phyloP scores from a whole-genome alignment of 2,329 filamentous ascomycete species.

The Malbranchea cinnamomea region DNA sequence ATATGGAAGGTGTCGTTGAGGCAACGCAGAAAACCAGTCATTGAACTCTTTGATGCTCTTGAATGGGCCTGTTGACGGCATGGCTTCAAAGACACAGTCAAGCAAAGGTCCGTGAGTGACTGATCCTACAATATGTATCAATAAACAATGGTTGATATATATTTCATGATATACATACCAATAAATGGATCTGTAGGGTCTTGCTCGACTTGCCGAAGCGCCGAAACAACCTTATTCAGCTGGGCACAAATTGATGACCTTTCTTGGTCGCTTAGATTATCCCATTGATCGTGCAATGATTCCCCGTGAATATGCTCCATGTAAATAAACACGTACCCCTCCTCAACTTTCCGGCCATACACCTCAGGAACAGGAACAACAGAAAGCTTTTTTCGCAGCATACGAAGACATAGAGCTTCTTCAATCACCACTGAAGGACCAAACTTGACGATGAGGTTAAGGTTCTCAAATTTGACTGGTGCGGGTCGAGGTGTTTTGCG shows the following conservation, averaged over 20 bases:
- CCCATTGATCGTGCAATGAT: slow-evolving; percentile 16
- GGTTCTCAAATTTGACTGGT: slow-evolving; percentile 11
- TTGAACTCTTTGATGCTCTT: slow-evolving; percentile 14
- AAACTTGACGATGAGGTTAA: slow-evolving; percentile 15
- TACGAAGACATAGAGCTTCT: slow-evolving; percentile 16
- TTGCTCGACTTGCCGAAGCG: slow-evolving; percentile 12
- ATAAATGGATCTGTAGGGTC: slow-evolving; percentile 13
- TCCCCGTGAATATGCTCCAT: slow-evolving; percentile 19
- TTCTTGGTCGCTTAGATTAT: slow-evolving; percentile 7
- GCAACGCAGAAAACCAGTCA: slow-evolving; percentile 16
- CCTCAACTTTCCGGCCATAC: slow-evolving; percentile 20
- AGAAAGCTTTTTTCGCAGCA: slow-evolving; percentile 11
- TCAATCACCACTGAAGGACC: slow-evolving; percentile 10
- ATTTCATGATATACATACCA: slow-evolving; percentile 9
- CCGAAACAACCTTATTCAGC: slow-evolving; percentile 9
- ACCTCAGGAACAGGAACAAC: slow-evolving; percentile 23
- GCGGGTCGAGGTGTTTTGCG: slow-evolving; percentile 5
- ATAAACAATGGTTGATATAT: not conserved
- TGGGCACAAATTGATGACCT: slow-evolving; percentile 10
- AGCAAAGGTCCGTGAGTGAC: slow-evolving; percentile 8
- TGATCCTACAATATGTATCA: slow-evolving; percentile 10
- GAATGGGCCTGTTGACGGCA: slow-evolving; percentile 12
- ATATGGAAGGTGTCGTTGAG: slow-evolving; percentile 9
- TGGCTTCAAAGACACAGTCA: slow-evolving; percentile 13
- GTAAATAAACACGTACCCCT: slow-evolving; percentile 17